phyloP scores from a whole-genome alignment of 495 filamentous ascomycete genomes.

The Tuber microsphaerosporum region DNA sequence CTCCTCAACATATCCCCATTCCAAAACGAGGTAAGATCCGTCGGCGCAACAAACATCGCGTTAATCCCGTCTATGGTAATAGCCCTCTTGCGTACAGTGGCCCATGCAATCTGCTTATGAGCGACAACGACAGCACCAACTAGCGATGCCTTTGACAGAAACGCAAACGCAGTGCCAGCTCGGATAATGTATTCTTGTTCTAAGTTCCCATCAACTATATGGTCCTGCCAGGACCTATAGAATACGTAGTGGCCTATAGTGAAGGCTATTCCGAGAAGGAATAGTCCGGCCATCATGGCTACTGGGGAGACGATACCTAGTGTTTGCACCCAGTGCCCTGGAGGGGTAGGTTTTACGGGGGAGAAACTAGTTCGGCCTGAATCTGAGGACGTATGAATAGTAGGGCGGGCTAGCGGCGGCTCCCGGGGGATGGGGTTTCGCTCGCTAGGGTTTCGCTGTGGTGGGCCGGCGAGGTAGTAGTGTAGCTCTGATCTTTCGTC shows the following conservation, averaged over 20 bases:
- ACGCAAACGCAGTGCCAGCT: slow-evolving; percentile 3
- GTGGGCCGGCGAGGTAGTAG: neutral
- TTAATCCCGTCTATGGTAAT: neutral
- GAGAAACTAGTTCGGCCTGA: neutral
- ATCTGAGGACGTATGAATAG: neutral
- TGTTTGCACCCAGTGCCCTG: neutral
- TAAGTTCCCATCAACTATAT: neutral
- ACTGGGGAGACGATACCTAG: neutral
- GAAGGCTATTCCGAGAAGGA: neutral
- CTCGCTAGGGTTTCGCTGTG: neutral
- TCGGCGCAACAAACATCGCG: neutral
- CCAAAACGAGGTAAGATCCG: neutral
- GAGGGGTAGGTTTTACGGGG: neutral
- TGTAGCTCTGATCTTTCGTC: neutral
- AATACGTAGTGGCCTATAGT: neutral
- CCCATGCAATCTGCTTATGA: slow-evolving; percentile 8
- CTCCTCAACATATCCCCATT: neutral
- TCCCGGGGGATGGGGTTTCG: neutral
- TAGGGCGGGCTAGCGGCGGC: neutral
- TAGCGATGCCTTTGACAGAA: slow-evolving; percentile 5
- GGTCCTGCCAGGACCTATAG: neutral
- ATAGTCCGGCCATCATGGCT: neutral
- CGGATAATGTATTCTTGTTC: neutral
- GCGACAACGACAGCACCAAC: slow-evolving; percentile 5
- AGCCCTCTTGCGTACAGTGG: neutral